Base-by-base conservation (phyloP, 208 protist species). In the Crithidia bombi region DNA sequence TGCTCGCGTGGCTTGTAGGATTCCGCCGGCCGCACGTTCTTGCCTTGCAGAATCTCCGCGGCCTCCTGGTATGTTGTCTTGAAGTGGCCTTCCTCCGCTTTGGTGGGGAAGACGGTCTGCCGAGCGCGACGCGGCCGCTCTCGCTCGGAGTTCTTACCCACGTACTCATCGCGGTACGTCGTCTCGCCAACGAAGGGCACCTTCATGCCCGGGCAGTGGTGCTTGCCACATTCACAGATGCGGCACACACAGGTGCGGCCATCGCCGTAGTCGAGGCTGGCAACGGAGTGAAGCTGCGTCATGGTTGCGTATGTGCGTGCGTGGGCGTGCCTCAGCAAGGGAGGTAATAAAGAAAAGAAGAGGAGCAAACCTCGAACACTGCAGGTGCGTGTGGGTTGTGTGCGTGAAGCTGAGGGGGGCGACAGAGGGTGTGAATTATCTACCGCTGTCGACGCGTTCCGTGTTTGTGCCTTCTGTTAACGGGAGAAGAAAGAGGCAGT, bases 21-120 rank as follows among this genome's bases (percentile, higher is more conserved):
- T 65, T 92, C 88, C 1, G 88, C 85, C 19, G 91, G 91, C n/a
- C 84, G 90, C 28, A 87, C 52, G 63, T 85, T 58, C 70, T 89
- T 92, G 28, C 87, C 90, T 49, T 79, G 56, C 23, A 95, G 82
- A 71, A 82, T 69, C 69, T 93, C 91, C 30, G 85, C 87, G n/a
- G 91, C 91, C 71, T 90, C 86, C 78, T 96, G 88, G 59, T 96
- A 92, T 21, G 89, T 96, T 7, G 91, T 96, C 63, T 92, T 92
- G 70, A 91, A 96, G 75, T 96, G 91, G 32, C 84, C 88, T 21
- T 89, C 88, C 64, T 92, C 87, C 47, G 88, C 88, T 63, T 93
- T 93, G 23, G 79, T 86, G 33, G 85, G 85, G 38, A 90, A 83
- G n/a, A 90, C 78, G 10, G 79, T 69, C 19, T 68, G 76, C 26